Evolutionary conservation across 2,329 filamentous ascomycete genomes (phyloP), one percentile per base, ranked within the genome.

Genomic region (Teratosphaeria pseudoeucalypti): DNA sequence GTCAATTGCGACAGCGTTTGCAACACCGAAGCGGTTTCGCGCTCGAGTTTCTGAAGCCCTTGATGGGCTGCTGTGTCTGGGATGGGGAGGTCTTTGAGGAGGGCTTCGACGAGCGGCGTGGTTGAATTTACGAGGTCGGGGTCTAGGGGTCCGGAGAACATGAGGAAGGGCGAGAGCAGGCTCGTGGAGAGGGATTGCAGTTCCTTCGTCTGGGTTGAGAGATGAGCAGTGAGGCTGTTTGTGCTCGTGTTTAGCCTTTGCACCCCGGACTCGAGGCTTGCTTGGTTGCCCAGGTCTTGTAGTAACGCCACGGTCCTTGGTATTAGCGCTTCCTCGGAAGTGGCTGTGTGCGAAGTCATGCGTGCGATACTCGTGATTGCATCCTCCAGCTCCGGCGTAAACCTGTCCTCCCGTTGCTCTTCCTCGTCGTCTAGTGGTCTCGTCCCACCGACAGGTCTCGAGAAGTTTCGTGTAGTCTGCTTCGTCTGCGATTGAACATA

Each of bases 1-100:
- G 89, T 90, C 4, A 99, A 80, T 65, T 90, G 88, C 66, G 90
- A 90, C 54, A 99, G 82, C 6, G 90, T 89, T 68, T 90, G 83
- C 9, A 92, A 80, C 3, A 89, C 85, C 78, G 88, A 85, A 16
- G 81, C 81, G 16, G 90, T 83, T 16, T 84, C 82, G 26, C 84
- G 69, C 34, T 89, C 81, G 58, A 92, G 78, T 1, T 87, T 85
- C 12, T 88, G 75, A 14, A 92, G 75, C 14, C 82, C 80, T 62
- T 89, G 83, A 62, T 89, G 82, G 12, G 84, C 82, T 60, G 86
- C 82, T 11, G 81, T 73, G 61, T 86, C 83, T 1, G 85, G 85
- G n/a, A 66, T 79, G 4, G 89, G 87, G 76, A 92, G 85, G 62
- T 81, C 78, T 61, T 87, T 82, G 10, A 84, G 80, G 10, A 91